Percentiles rank a stretch among this genome's conserved stretches.
phyloP scores from a whole-genome alignment of 306 rosid genomes.

The Cicer pinnatifidum region DNA sequence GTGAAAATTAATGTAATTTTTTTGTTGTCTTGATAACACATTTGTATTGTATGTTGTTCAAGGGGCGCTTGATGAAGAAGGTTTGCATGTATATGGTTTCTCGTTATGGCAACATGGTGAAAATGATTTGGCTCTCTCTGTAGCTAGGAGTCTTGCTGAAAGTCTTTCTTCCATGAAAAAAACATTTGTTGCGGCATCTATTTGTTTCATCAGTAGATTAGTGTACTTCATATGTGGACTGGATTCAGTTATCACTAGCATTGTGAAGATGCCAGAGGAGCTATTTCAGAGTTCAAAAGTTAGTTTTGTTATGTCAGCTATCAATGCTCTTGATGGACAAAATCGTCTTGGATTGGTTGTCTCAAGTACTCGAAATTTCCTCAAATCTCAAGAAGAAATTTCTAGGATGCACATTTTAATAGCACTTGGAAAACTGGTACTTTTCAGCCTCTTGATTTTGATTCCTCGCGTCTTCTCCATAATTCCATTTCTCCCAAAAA shows the following conservation, averaged over 20 bases:
- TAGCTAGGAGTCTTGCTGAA: slow-evolving; percentile 60
- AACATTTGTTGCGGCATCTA: slow-evolving; percentile 53
- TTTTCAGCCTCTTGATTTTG: slow-evolving; percentile 39
- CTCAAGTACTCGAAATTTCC: slow-evolving; percentile 57
- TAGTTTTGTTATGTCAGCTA: slow-evolving; percentile 76
- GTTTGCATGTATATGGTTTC: slow-evolving; percentile 77
- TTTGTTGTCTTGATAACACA: slow-evolving; percentile 40
- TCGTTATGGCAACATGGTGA: slow-evolving; percentile 83
- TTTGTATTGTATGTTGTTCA: slow-evolving; percentile 44
- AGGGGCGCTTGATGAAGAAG: slow-evolving; percentile 78
- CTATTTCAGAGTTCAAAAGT: slow-evolving; percentile 72
- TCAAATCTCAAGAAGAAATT: slow-evolving; percentile 71
- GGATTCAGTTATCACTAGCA: slow-evolving; percentile 61
- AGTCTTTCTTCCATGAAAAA: slow-evolving; percentile 66
- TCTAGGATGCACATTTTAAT: slow-evolving; percentile 73
- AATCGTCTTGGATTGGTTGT: slow-evolving; percentile 67
- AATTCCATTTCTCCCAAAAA: background rate
- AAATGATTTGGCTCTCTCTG: slow-evolving; percentile 66
- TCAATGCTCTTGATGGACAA: slow-evolving; percentile 70
- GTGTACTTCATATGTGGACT: slow-evolving; percentile 69
- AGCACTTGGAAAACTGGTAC: slow-evolving; percentile 88
- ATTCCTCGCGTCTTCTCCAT: slow-evolving; percentile 17
- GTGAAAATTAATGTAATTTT: slow-evolving; percentile 15
- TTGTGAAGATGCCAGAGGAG: slow-evolving; percentile 79
- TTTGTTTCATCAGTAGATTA: slow-evolving; percentile 76